Evolutionary conservation across 495 filamentous ascomycete species (phyloP).

Genomic region (Daldinia grandis): DNA sequence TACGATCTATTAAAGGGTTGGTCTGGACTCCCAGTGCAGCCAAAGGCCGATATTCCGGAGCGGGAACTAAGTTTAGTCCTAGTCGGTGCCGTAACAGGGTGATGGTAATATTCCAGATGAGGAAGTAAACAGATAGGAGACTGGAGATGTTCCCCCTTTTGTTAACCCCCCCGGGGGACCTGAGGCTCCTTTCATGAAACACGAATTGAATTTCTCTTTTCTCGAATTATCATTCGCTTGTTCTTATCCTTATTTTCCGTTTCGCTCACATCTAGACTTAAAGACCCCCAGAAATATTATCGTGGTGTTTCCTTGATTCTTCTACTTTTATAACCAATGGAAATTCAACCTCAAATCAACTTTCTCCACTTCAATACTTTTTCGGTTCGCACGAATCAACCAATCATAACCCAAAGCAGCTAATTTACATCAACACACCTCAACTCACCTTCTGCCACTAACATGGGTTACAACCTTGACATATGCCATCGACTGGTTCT

Average conservation of each 20-base stretch:
- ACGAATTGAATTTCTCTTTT: constrained; percentile 26
- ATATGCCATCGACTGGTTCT: constrained; percentile 47
- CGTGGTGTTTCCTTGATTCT: constrained; percentile 39
- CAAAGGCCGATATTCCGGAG: constrained; percentile 31
- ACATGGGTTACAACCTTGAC: constrained; percentile 41
- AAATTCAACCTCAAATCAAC: constrained; percentile 29
- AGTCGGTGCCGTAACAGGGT: constrained; percentile 26
- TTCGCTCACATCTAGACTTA: constrained; percentile 38
- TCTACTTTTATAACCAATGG: constrained; percentile 45
- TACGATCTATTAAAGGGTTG: background rate
- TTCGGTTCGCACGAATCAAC: constrained; percentile 25
- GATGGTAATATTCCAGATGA: constrained; percentile 28
- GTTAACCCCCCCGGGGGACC: constrained; percentile 5
- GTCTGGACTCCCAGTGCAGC: constrained; percentile 23
- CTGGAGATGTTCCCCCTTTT: constrained; percentile 28
- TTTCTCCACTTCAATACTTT: constrained; percentile 38
- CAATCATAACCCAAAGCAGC: constrained; percentile 39
- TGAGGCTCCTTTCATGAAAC: constrained; percentile 22
- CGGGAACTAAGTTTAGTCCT: constrained; percentile 40
- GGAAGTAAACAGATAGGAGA: constrained; percentile 19
- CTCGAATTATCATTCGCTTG: constrained; percentile 38
- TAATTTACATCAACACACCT: constrained; percentile 43
- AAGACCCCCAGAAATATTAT: constrained; percentile 20
- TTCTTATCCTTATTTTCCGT: constrained; percentile 36
- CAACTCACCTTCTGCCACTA: constrained; percentile 49